A percentile compares a stretch with the other conserved stretches of the same genome.
Conservation (phyloP, 129 eudicot genomes). For the Mikania micrantha region DNA sequence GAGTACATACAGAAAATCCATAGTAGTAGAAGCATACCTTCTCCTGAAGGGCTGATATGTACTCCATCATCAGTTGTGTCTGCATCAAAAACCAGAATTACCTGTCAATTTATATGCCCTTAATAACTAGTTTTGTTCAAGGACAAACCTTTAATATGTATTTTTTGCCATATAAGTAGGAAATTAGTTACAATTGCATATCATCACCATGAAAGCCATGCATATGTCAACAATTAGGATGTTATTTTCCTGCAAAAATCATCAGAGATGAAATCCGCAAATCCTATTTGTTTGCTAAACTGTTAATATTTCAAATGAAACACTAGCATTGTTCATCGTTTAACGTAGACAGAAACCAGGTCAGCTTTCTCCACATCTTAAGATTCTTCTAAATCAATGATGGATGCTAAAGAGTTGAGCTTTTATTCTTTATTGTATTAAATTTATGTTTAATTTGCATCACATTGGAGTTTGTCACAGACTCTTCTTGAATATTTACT, state of each 20-base stretch:
- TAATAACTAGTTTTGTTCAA: not conserved
- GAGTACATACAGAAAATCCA: not conserved
- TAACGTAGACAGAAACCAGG: not conserved
- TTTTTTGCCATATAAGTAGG: not conserved
- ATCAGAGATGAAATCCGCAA: not conserved
- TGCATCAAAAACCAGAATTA: not conserved
- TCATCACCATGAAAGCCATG: not conserved
- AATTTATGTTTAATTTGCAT: too few relatives aligned
- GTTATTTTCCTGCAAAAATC: not conserved
- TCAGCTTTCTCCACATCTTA: not conserved
- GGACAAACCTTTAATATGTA: not conserved
- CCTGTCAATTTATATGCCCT: not conserved
- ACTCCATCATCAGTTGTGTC: conserved; percentile 4
- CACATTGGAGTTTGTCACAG: not conserved
- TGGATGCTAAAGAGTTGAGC: too few relatives aligned
- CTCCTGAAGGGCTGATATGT: conserved; percentile 10
- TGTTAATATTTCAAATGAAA: not conserved
- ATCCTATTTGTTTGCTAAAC: not conserved
- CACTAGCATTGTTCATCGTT: not conserved
- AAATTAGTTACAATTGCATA: not conserved
- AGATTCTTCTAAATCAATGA: too few relatives aligned
- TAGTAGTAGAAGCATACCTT: not conserved
- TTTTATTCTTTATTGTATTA: too few relatives aligned
- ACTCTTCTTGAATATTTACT: not conserved
- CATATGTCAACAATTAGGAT: not conserved